A percentile compares a stretch with the other conserved stretches of the same genome.
Conservation (phyloP, 495 filamentous ascomycete genomes). For the Penicillium mononematosum region DNA sequence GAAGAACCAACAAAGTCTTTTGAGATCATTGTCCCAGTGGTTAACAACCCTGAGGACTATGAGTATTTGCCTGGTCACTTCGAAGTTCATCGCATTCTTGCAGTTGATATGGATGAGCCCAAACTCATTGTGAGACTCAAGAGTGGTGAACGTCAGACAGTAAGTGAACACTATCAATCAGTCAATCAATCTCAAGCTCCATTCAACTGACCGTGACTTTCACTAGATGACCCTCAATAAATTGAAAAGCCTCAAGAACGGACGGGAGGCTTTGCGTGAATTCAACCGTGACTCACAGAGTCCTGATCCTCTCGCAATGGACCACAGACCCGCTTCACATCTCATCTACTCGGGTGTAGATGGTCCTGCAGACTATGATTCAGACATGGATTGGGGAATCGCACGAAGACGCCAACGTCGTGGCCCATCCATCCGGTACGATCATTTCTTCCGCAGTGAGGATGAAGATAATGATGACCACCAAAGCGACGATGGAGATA, state of each 20-base stretch:
- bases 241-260: constrained; percentile 36
- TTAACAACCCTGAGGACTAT: constrained; percentile 47
- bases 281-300: constrained; percentile 21
- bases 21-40: constrained; percentile 35
- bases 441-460: neutral
- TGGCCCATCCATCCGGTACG: neutral
- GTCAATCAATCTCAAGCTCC: neutral
- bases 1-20: constrained; percentile 24
- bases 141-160: constrained; percentile 46
- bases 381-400: constrained; percentile 4
- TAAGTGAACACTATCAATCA: constrained; percentile 26
- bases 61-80: constrained; percentile 48
- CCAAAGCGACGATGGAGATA: neutral
- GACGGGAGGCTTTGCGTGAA: constrained; percentile 28
- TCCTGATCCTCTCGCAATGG: constrained; percentile 17
- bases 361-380: constrained; percentile 8
- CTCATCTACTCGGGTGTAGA: constrained; percentile 8
- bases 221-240: constrained; percentile 28
- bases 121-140: constrained; percentile 46
- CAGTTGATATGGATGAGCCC: constrained; percentile 29
- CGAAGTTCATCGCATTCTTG: constrained; percentile 39
- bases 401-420: constrained; percentile 4
- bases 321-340: neutral
- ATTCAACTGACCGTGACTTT: constrained; percentile 14
- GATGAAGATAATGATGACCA: neutral